Conservation (phyloP, 768 basidiomycete species). For the Rhodotorula paludigena region DNA sequence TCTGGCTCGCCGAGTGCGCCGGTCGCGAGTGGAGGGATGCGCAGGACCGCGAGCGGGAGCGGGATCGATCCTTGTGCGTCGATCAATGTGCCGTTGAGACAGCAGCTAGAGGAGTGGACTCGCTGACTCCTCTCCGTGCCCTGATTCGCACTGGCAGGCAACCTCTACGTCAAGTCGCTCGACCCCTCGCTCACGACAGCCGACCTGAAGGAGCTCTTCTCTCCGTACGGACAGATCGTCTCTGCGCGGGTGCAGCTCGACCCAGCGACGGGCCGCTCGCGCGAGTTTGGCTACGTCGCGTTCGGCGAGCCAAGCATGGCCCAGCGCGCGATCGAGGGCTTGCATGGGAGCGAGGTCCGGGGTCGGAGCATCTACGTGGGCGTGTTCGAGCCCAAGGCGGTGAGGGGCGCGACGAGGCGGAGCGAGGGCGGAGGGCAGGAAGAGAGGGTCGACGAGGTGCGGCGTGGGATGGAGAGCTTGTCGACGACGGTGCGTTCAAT, state of each 20-base stretch:
- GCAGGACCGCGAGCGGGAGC: background rate
- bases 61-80: slow-evolving; percentile 30
- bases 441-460: background rate
- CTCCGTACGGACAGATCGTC: slow-evolving; percentile 75
- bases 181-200: slow-evolving; percentile 81
- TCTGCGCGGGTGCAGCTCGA: slow-evolving; percentile 93
- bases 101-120: too few species aligned
- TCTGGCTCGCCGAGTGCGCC: too few species aligned
- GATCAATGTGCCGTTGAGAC: too few species aligned
- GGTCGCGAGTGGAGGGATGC: too few species aligned
- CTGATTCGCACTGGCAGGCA: too few species aligned
- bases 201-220: slow-evolving; percentile 70
- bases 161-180: slow-evolving; percentile 59
- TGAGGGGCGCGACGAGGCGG: slow-evolving; percentile 83
- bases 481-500: background rate
- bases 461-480: background rate
- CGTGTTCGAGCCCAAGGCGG: slow-evolving; percentile 81
- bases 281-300: slow-evolving; percentile 84
- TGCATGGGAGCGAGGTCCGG: slow-evolving; percentile 66
- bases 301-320: slow-evolving; percentile 77
- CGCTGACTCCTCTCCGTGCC: too few species aligned
- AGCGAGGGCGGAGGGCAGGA: slow-evolving; percentile 47
- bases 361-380: slow-evolving; percentile 75
- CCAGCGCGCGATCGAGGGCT: slow-evolving; percentile 64
- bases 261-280: slow-evolving; percentile 67